phyloP scores from a whole-genome alignment of 2,329 filamentous ascomycete species.

The Colletotrichum cordylinicola region DNA sequence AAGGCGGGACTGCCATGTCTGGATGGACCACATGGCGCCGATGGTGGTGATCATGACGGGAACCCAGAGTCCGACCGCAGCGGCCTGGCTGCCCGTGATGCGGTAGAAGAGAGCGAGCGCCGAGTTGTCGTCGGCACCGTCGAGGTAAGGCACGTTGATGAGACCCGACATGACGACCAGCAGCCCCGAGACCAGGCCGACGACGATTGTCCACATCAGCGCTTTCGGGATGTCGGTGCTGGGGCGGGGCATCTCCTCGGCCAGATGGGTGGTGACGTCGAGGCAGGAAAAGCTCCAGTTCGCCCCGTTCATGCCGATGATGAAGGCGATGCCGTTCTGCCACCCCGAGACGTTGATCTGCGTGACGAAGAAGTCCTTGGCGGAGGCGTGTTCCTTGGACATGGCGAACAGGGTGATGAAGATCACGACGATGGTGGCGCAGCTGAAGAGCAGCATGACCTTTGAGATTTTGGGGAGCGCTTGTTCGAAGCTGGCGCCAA shows the following conservation, averaged over 20 bases:
- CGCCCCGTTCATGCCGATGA: constrained; percentile 32
- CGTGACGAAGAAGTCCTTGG: constrained; percentile 27
- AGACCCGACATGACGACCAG: constrained; percentile 25
- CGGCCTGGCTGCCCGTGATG: constrained; percentile 27
- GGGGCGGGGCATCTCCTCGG: constrained; percentile 33
- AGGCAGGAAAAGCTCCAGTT: constrained; percentile 36
- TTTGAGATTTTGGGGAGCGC: constrained; percentile 31
- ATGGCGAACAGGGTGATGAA: constrained; percentile 32
- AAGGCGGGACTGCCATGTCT: constrained; percentile 34
- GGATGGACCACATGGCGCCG: constrained; percentile 30
- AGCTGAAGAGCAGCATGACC: constrained; percentile 29
- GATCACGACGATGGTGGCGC: constrained; percentile 25
- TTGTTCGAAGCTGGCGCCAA: constrained; percentile 27
- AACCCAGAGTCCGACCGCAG: constrained; percentile 28
- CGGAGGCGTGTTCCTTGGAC: constrained; percentile 21
- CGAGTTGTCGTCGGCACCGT: constrained; percentile 25
- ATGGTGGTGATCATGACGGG: constrained; percentile 27
- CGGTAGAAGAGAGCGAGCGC: constrained; percentile 26
- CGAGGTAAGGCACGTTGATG: constrained; percentile 30
- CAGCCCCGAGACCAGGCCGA: constrained; percentile 27
- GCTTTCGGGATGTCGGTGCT: constrained; percentile 28
- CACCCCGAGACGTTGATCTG: constrained; percentile 29
- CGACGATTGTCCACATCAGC: constrained; percentile 28
- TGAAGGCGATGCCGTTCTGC: constrained; percentile 31
- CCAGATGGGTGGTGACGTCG: constrained; percentile 31